phyloP scores from a whole-genome alignment of 192 early-diverging fungal genomes.

The Powellomyces hirtus region DNA sequence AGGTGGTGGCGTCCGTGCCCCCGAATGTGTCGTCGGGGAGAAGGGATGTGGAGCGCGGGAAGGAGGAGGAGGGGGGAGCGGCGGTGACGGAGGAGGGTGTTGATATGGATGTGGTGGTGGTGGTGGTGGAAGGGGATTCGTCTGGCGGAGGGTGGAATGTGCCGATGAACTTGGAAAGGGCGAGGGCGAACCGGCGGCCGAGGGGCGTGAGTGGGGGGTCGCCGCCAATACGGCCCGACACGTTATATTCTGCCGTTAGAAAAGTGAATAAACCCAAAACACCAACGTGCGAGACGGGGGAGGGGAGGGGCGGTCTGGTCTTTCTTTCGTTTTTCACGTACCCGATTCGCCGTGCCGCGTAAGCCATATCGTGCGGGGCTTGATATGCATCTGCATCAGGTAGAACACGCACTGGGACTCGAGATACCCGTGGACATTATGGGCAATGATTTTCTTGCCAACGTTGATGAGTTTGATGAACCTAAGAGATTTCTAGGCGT shows the following conservation, averaged over 20 bases:
- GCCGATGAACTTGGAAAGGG: constrained; percentile 76
- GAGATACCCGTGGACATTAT: constrained; percentile 92
- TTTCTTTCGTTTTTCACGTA: no score
- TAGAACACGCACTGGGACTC: constrained; percentile 95
- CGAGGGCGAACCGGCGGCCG: constrained; percentile 70
- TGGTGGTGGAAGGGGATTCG: background rate
- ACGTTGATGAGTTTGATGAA: constrained; percentile 98
- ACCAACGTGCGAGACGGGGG: background rate
- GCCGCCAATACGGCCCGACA: constrained; percentile 80
- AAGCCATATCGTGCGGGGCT: constrained; percentile 80
- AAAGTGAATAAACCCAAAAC: background rate
- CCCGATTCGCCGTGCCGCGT: constrained; percentile 87
- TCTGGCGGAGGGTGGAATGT: constrained; percentile 18
- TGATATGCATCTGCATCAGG: constrained; percentile 95
- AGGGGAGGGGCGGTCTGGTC: background rate
- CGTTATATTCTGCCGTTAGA: constrained; percentile 69
- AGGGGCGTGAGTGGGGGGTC: constrained; percentile 72
- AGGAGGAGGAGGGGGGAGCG: background rate
- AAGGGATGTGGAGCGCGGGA: background rate
- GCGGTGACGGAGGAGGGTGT: background rate
- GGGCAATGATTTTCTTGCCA: constrained; percentile 91
- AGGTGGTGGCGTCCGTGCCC: constrained; percentile 1
- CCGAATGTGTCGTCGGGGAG: constrained; percentile 29
- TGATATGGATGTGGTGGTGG: background rate
- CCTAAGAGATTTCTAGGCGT: constrained; percentile 26